Percentiles rank a stretch among this genome's conserved stretches.
Evolutionary conservation across 2,329 filamentous ascomycete genomes (phyloP).

Genomic region (Pestalotiopsis fici): DNA sequence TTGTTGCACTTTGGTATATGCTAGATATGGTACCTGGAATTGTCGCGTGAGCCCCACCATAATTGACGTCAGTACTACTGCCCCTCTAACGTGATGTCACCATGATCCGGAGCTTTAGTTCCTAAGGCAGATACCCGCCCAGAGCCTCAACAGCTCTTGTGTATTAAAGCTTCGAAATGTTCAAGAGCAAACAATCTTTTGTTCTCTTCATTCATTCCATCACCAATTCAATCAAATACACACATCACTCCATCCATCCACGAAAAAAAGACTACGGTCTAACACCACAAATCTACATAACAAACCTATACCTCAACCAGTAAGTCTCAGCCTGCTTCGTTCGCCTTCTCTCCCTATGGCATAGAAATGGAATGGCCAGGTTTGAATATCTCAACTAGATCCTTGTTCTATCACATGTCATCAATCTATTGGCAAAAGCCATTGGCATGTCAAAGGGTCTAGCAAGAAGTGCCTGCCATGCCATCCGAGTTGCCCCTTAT

Average conservation of each 20-base stretch:
- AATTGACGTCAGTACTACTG: not conserved
- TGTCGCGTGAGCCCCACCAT: not conserved
- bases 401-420: too few relatives aligned
- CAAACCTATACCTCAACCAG: not conserved
- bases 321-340: too few relatives aligned
- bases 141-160: not conserved
- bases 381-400: too few relatives aligned
- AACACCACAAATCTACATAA: not conserved
- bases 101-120: not conserved
- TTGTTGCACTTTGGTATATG: not conserved
- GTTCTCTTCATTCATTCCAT: not conserved
- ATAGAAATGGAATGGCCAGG: too few relatives aligned
- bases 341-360: too few relatives aligned
- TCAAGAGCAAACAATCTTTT: not conserved
- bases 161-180: not conserved
- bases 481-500: not conserved
- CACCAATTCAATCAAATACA: not conserved
- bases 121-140: not conserved
- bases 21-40: not conserved
- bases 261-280: not conserved
- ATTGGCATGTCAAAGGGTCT: too few relatives aligned
- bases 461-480: too few relatives aligned
- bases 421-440: too few relatives aligned
- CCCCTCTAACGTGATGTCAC: conserved; percentile 1
- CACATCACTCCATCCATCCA: not conserved